These are phyloP conservation scores for Rosa hybrid DNA, from an alignment of 331 rosid species.

Conservation along the genomic window DNA sequence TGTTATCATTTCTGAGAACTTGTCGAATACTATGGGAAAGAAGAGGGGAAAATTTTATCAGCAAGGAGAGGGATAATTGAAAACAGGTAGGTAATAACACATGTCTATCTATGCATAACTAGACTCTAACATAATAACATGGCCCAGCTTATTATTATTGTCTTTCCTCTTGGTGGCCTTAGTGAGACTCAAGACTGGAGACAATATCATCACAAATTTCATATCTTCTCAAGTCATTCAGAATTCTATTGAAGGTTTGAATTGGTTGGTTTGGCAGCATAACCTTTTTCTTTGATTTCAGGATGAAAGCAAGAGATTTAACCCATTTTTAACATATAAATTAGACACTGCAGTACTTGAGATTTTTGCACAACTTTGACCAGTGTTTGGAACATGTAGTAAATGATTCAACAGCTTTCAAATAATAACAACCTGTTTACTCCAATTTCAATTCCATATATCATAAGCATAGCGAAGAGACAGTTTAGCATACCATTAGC, in stretches of 20 bases:
- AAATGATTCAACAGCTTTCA: neutral
- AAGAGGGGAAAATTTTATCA: neutral
- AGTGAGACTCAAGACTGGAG: neutral
- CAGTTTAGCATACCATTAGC: conserved; percentile 72
- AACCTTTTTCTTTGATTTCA: neutral
- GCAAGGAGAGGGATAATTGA: neutral
- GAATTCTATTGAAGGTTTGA: neutral
- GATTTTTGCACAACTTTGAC: neutral
- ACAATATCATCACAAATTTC: neutral
- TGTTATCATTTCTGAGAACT: neutral
- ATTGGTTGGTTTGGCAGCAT: conserved; percentile 1
- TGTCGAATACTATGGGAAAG: neutral
- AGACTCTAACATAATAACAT: neutral
- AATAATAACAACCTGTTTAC: neutral
- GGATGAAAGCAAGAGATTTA: neutral
- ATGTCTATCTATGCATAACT: neutral
- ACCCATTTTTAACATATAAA: neutral
- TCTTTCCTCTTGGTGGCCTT: neutral
- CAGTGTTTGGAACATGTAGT: neutral
- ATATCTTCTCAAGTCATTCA: neutral
- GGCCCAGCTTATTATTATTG: neutral
- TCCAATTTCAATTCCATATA: conserved; percentile 7
- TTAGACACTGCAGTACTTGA: neutral
- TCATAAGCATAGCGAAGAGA: conserved; percentile 16
- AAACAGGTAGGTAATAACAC: neutral